These are phyloP conservation scores for Entomortierella lignicola DNA, from an alignment of 192 early-diverging fungal species.

Conservation along the genomic window DNA sequence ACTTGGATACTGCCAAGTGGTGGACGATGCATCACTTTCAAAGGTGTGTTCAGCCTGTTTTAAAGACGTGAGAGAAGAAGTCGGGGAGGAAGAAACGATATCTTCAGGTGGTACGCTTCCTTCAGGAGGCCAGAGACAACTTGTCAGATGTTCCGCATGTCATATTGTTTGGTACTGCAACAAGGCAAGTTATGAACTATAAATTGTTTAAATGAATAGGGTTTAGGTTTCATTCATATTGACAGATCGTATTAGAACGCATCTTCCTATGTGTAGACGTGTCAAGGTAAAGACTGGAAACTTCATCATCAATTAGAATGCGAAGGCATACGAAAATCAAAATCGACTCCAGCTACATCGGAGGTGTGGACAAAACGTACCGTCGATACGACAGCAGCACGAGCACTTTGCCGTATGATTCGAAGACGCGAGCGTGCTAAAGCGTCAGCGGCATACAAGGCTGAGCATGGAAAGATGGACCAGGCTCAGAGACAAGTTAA, in stretches of 20 bases:
- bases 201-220: too few relatives aligned
- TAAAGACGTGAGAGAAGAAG: conserved; percentile 43
- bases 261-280: conserved; percentile 10
- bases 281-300: conserved; percentile 50
- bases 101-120: conserved; percentile 7
- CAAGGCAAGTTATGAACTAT: conserved; percentile 15
- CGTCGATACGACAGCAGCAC: conserved; percentile 27
- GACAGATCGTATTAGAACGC: background rate
- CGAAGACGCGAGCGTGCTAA: conserved; percentile 37
- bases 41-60: conserved; percentile 42
- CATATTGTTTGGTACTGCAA: conserved; percentile 50
- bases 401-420: conserved; percentile 35
- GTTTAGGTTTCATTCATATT: background rate
- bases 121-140: conserved; percentile 16
- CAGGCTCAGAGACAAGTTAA: conserved; percentile 35
- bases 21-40: conserved; percentile 36
- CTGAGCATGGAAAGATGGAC: conserved; percentile 31
- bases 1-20: conserved; percentile 47
- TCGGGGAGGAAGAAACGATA: conserved; percentile 23
- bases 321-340: conserved; percentile 43
- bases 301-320: conserved; percentile 49
- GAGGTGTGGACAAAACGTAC: conserved; percentile 43
- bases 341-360: conserved; percentile 19
- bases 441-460: conserved; percentile 20
- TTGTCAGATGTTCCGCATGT: conserved; percentile 44